Conservation (phyloP, 2,329 filamentous ascomycete genomes). For the Penicillium sumatraense region DNA sequence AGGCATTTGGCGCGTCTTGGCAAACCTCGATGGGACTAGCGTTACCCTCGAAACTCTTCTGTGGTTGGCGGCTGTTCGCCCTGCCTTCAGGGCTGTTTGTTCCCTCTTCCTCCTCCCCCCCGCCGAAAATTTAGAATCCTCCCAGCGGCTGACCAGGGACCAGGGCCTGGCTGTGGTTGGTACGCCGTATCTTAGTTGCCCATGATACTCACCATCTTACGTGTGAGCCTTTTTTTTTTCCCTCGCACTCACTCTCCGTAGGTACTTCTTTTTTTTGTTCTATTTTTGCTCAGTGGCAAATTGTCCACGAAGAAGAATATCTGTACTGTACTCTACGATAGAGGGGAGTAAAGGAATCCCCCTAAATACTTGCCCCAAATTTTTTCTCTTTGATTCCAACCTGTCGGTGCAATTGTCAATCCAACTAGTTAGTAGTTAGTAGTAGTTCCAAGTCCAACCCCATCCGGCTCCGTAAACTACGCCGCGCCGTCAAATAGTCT, state of each 20-base stretch:
- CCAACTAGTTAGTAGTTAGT: not conserved
- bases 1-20: conserved; percentile 31
- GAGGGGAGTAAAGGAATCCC: not conserved
- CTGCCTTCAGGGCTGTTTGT: not conserved
- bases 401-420: not conserved
- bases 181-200: not conserved
- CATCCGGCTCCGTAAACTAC: not conserved
- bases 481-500: not conserved
- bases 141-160: not conserved
- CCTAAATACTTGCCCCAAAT: not conserved
- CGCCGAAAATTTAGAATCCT: not conserved
- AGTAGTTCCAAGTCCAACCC: not conserved
- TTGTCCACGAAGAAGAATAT: not conserved
- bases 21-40: conserved; percentile 5
- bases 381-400: not conserved
- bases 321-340: too few species aligned
- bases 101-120: not conserved
- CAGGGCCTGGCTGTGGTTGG: not conserved
- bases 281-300: conserved; percentile 15
- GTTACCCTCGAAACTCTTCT: not conserved
- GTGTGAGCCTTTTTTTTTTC: not conserved
- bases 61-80: not conserved
- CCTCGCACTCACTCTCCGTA: not conserved
- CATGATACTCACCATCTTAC: not conserved
- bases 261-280: conserved; percentile 3